Evolutionary conservation across 192 early-diverging fungal genomes (phyloP).

Genomic region (Backusella psychrophila): DNA sequence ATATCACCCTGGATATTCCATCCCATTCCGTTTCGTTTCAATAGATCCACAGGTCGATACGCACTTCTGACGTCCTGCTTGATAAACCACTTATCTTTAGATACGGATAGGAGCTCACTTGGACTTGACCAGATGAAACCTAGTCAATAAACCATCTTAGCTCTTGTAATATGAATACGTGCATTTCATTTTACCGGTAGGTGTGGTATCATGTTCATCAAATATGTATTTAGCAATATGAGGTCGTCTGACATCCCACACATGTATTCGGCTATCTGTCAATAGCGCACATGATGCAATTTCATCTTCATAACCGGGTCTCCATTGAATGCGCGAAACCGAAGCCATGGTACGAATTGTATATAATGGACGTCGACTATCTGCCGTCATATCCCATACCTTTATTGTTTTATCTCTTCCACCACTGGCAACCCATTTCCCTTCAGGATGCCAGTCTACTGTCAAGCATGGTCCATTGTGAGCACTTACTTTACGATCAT

Average conservation of each 20-base stretch:
- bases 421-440: constrained; percentile 68
- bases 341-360: constrained; percentile 64
- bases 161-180: not conserved
- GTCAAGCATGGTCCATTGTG: constrained; percentile 72
- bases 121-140: constrained; percentile 67
- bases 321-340: constrained; percentile 70
- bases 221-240: constrained; percentile 66
- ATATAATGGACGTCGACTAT: constrained; percentile 55
- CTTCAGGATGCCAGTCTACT: constrained; percentile 75
- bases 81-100: constrained; percentile 75
- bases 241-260: constrained; percentile 72
- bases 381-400: constrained; percentile 70
- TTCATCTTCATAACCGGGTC: constrained; percentile 63
- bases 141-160: constrained; percentile 16
- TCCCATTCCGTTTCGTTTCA: constrained; percentile 50
- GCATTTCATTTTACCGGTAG: constrained; percentile 51
- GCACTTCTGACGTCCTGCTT: constrained; percentile 53
- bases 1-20: constrained; percentile 71
- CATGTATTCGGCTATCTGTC: constrained; percentile 61
- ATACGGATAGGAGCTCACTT: constrained; percentile 64
- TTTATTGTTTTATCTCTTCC: constrained; percentile 79
- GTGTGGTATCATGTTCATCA: constrained; percentile 65
- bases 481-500: constrained; percentile 64
- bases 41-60: constrained; percentile 43
- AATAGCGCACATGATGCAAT: constrained; percentile 68